phyloP scores from a whole-genome alignment of 2,329 filamentous ascomycete genomes.

The Colletotrichum theobromicola region DNA sequence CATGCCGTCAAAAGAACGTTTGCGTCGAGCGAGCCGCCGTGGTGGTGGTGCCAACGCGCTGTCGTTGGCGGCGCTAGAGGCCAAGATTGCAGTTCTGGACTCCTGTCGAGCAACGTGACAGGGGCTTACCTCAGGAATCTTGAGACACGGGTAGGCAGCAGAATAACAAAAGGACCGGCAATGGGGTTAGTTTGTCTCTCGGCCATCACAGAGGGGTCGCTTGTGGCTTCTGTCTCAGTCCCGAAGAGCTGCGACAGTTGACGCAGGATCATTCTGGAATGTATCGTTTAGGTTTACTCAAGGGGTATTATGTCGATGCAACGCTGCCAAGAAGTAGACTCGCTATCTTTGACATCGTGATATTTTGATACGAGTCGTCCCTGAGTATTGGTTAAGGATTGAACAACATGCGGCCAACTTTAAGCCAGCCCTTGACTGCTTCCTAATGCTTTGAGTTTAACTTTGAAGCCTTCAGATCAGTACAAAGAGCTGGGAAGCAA shows the following conservation, averaged over 20 bases:
- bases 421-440: neutral
- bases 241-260: neutral
- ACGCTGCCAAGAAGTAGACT: neutral
- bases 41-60: neutral
- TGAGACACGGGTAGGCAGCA: neutral
- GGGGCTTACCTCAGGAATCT: neutral
- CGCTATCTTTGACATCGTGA: neutral
- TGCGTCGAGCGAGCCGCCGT: neutral
- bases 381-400: neutral
- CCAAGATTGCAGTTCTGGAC: neutral
- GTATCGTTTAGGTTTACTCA: neutral
- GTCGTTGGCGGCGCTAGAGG: neutral
- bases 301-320: neutral
- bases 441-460: neutral
- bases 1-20: neutral
- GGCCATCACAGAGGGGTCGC: neutral
- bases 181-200: neutral
- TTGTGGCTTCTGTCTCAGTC: neutral
- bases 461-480: neutral
- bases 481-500: neutral
- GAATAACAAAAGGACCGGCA: neutral
- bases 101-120: neutral
- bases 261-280: neutral
- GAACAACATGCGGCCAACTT: neutral
- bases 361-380: neutral